phyloP scores from a whole-genome alignment of 768 basidiomycete species.

The Termitomyces sp. region DNA sequence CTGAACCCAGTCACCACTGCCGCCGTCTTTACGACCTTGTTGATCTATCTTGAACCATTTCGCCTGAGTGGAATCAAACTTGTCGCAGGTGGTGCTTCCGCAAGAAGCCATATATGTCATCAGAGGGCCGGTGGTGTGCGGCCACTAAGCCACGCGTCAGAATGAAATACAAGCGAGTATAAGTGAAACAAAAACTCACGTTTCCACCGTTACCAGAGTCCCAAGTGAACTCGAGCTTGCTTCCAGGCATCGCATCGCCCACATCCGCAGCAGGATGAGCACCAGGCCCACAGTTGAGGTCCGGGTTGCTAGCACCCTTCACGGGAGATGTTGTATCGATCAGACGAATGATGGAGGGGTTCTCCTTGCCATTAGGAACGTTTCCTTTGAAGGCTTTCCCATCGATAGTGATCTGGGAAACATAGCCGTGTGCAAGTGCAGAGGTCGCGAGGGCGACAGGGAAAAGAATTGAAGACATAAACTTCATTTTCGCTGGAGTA shows the following conservation, averaged over 20 bases:
- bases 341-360: constrained; percentile 37
- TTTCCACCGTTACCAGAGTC: constrained; percentile 5
- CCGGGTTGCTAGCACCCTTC: constrained; percentile 53
- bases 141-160: constrained; percentile 29
- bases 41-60: constrained; percentile 76
- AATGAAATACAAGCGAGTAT: background rate
- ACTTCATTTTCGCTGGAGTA: constrained; percentile 17
- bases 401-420: constrained; percentile 34
- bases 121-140: constrained; percentile 62
- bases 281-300: constrained; percentile 57
- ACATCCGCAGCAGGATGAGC: constrained; percentile 45
- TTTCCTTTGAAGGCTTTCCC: constrained; percentile 36
- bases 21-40: constrained; percentile 36
- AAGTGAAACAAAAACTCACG: constrained; percentile 22
- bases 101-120: constrained; percentile 75
- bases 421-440: constrained; percentile 44
- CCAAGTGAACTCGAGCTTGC: constrained; percentile 4
- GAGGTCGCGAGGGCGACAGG: constrained; percentile 32
- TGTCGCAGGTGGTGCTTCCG: constrained; percentile 49
- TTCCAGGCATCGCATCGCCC: constrained; percentile 37
- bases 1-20: constrained; percentile 45
- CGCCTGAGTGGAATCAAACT: constrained; percentile 54
- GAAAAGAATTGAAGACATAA: constrained; percentile 22
- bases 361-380: constrained; percentile 20
- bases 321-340: constrained; percentile 34